Evolutionary conservation across 768 basidiomycete genomes (phyloP), one percentile per base, ranked within the genome.

Genomic region (Boletus sensibilis): DNA sequence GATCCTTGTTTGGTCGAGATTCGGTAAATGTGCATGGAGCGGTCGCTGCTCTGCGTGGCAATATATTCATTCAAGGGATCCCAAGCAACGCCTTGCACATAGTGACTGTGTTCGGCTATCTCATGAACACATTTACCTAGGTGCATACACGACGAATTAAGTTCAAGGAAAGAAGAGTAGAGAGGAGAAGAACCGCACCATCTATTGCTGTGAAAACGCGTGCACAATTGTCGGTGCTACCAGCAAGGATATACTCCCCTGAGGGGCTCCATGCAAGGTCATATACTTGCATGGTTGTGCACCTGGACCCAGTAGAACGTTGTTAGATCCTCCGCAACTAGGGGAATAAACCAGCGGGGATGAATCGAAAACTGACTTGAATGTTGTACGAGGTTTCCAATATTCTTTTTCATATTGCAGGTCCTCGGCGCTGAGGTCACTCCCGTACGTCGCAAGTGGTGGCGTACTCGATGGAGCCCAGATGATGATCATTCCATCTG

Each of bases 81-180:
- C 97, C 97, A 99, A 0, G 96, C 92, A 29, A 98, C 97, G 10
- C 97, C 97, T 76, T 99, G 97, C 0, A 99, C 97, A 68, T 92
- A 98, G 72, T 98, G 96, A 34, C 82, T 85, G 72, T 99, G 97
- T 66, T 98, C 96, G 1, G 92, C 88, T 57, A 95, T 89, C 70
- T 94, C 92, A 63, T 86, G 84, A 13, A 97, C 81, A 65, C 90
- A 91, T 78, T 89, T 88, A 29, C 93, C 93, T 93, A 65, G 6
- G 7, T 8, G 27, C 12, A 51, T 39, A 23, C 39, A 38, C 5
- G 14, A 47, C 14, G 13, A 49, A 46, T 47, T 33, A 42, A 56
- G 38, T 37, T 34, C 27, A 52, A 31, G 8, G 8, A 49, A n/a
- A 42, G 11, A 21, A 49, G 46, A 41, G 40, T 2, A 48, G 35